Conservation (phyloP, 2,329 filamentous ascomycete species). For the Aspergillus sergii region DNA sequence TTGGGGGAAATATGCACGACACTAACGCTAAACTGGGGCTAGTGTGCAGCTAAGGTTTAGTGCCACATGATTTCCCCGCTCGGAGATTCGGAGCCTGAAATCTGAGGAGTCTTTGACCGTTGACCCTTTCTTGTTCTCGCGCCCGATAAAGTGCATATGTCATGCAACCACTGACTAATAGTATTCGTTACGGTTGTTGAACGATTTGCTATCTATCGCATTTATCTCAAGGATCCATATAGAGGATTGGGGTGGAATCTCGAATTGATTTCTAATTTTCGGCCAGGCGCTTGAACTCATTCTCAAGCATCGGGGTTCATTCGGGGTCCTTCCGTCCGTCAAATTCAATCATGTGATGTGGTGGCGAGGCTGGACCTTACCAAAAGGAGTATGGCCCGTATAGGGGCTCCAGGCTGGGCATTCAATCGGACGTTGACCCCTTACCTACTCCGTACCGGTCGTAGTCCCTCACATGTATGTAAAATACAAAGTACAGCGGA, state of each 20-base stretch:
- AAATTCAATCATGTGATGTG: neutral
- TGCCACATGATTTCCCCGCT: slow-evolving; percentile 4
- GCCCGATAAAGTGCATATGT: neutral
- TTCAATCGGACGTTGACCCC: no score
- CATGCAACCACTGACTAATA: no score
- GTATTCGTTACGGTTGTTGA: neutral
- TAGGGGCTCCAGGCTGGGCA: no score
- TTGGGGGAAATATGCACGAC: neutral
- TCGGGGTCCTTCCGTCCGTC: neutral
- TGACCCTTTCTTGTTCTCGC: neutral
- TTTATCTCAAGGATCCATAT: no score
- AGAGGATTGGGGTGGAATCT: neutral
- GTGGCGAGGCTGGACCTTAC: neutral
- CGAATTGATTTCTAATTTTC: neutral
- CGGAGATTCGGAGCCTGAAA: neutral
- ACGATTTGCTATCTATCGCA: neutral
- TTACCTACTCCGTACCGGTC: neutral
- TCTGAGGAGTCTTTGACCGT: neutral
- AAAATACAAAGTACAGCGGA: neutral
- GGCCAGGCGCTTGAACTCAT: no score
- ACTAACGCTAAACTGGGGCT: neutral
- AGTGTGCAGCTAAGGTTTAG: neutral
- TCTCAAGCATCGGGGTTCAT: neutral
- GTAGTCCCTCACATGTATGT: neutral
- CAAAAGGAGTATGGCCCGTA: neutral